Conservation (phyloP, 306 rosid genomes). For the Acacia confusa region DNA sequence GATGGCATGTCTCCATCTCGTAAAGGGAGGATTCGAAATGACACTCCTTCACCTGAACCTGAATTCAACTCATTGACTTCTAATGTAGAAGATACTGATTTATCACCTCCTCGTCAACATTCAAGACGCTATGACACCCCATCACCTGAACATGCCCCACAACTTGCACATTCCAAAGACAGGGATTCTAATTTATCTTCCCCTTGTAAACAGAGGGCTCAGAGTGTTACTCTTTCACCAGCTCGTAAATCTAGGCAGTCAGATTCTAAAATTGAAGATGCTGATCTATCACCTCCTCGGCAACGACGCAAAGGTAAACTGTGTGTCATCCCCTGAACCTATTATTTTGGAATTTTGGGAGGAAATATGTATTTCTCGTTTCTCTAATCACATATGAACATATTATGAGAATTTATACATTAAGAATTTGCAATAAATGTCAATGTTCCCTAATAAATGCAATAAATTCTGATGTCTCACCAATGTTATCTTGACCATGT, state of each 20-base stretch:
- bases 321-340: constrained; percentile 29
- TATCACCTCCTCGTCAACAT: constrained; percentile 49
- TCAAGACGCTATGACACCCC: constrained; percentile 43
- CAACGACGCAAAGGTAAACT: constrained; percentile 28
- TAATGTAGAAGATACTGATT: constrained; percentile 41
- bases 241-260: constrained; percentile 24
- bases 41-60: constrained; percentile 63
- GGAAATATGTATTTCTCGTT: not conserved
- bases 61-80: constrained; percentile 36
- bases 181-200: constrained; percentile 42
- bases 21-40: constrained; percentile 50
- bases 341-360: not conserved
- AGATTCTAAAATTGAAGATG: constrained; percentile 27
- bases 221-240: constrained; percentile 34
- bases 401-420: not conserved
- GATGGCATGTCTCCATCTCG: constrained; percentile 69
- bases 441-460: not conserved
- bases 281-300: constrained; percentile 49
- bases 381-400: not conserved
- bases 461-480: not conserved
- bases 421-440: not conserved
- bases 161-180: constrained; percentile 8
- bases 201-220: constrained; percentile 40
- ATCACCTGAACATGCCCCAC: constrained; percentile 48
- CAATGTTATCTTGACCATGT: not conserved